A percentile compares a stretch with the other conserved stretches of the same genome.
These are phyloP conservation scores for Phlebopus sp. DNA, from an alignment of 1,284 basidiomycete genomes.

Conservation along the genomic window DNA sequence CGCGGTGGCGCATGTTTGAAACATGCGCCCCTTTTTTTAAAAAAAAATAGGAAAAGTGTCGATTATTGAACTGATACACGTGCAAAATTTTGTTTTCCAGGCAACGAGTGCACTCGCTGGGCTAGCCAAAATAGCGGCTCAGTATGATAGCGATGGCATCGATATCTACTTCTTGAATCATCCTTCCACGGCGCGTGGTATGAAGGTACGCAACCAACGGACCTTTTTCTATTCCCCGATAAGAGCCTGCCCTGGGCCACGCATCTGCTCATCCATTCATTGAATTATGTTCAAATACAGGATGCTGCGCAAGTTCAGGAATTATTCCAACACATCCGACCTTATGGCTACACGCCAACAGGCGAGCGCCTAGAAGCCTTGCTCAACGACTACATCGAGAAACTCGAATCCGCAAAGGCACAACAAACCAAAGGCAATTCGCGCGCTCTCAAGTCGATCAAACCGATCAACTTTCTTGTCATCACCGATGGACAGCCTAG, in stretches of 20 bases:
- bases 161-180: conserved; percentile 49
- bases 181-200: conserved; percentile 1
- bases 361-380: conserved; percentile 47
- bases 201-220: conserved; percentile 16
- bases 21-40: too few relatives aligned
- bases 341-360: conserved; percentile 47
- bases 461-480: conserved; percentile 58
- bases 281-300: conserved; percentile 16
- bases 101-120: conserved; percentile 38
- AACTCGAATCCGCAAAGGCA: conserved; percentile 38
- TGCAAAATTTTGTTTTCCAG: conserved; percentile 27
- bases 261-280: background rate
- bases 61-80: background rate
- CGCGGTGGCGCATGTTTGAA: too few relatives aligned
- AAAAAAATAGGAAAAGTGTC: too few relatives aligned
- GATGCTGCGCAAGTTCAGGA: conserved; percentile 31
- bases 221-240: background rate
- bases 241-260: background rate
- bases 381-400: conserved; percentile 43
- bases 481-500: conserved; percentile 62
- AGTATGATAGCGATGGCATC: conserved; percentile 45
- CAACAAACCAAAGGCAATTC: conserved; percentile 28
- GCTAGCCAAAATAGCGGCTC: conserved; percentile 37
- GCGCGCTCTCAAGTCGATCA: conserved; percentile 36
- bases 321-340: conserved; percentile 44